These are phyloP conservation scores for Berkeleyomyces basicola DNA, from an alignment of 2,329 filamentous ascomycete species.

Conservation along the genomic window DNA sequence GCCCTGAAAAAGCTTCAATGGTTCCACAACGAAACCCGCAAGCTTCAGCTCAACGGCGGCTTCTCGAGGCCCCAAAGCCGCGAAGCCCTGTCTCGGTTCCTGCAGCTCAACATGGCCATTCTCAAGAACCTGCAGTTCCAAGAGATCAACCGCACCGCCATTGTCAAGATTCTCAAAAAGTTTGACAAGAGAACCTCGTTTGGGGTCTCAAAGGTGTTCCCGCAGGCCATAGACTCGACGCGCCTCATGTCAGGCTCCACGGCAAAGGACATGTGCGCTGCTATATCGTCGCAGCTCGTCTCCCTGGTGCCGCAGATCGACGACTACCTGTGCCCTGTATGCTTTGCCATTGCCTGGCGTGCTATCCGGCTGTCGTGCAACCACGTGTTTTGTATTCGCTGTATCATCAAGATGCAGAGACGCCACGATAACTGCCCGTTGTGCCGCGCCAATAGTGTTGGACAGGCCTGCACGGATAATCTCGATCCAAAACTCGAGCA, in stretches of 20 bases:
- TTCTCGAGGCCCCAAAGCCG: constrained; percentile 53
- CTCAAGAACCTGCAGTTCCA: constrained; percentile 70
- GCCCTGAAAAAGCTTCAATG: constrained; percentile 52
- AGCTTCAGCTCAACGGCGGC: constrained; percentile 38
- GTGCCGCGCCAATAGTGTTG: constrained; percentile 55
- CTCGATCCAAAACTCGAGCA: constrained; percentile 51
- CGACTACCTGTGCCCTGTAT: constrained; percentile 71
- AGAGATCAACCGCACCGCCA: constrained; percentile 63
- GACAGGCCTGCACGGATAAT: constrained; percentile 44
- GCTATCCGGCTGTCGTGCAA: constrained; percentile 61
- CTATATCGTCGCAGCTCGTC: constrained; percentile 56
- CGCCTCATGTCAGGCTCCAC: constrained; percentile 49
- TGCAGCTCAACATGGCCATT: constrained; percentile 57
- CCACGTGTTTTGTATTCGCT: constrained; percentile 72
- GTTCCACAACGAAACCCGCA: constrained; percentile 53
- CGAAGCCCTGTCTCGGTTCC: constrained; percentile 48
- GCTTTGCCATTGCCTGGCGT: constrained; percentile 62
- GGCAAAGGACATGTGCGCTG: constrained; percentile 58
- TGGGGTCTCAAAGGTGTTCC: constrained; percentile 47
- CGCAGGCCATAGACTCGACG: constrained; percentile 39
- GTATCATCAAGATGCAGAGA: constrained; percentile 64
- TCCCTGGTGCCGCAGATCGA: constrained; percentile 64
- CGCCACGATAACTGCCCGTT: constrained; percentile 56
- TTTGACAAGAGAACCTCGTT: constrained; percentile 76
- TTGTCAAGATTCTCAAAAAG: constrained; percentile 77